A percentile compares a stretch with the other conserved stretches of the same genome.
phyloP scores from a whole-genome alignment of 2,329 filamentous ascomycete genomes.

The Pseudocercospora ulei region DNA sequence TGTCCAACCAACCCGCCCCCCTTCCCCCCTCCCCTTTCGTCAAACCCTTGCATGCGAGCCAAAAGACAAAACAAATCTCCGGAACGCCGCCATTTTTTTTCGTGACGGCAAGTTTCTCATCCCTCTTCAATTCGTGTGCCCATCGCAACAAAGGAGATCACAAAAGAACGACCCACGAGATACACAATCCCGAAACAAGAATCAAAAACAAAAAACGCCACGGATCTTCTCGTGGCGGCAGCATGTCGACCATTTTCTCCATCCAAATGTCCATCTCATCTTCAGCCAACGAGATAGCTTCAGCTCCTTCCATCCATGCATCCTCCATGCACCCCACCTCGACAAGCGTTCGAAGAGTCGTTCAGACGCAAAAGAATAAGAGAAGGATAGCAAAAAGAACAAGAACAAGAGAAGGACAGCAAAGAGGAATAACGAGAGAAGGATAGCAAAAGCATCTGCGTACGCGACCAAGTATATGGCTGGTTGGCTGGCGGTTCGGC shows the following conservation, averaged over 20 bases:
- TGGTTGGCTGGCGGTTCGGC: constrained; percentile 2
- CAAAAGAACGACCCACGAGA: constrained; percentile 13
- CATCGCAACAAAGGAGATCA: constrained; percentile 16
- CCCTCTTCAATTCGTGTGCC: constrained; percentile 14
- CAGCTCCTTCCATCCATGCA: constrained; percentile 8
- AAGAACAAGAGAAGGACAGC: constrained; percentile 13
- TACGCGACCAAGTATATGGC: neutral
- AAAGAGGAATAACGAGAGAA: constrained; percentile 8
- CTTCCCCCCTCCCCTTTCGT: constrained; percentile 5
- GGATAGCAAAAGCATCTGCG: constrained; percentile 7
- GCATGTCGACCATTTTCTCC: constrained; percentile 10
- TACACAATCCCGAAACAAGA: constrained; percentile 14
- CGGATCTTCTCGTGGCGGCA: constrained; percentile 12
- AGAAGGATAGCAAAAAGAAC: constrained; percentile 14
- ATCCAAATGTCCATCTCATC: constrained; percentile 10
- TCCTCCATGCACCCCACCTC: constrained; percentile 12
- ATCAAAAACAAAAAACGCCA: constrained; percentile 13
- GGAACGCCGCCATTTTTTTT: constrained; percentile 6
- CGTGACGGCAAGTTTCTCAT: constrained; percentile 10
- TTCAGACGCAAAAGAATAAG: constrained; percentile 14
- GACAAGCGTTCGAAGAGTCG: constrained; percentile 3
- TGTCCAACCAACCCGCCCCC: constrained; percentile 8
- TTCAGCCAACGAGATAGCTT: constrained; percentile 10
- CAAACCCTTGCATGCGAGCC: constrained; percentile 8
- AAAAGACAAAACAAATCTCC: constrained; percentile 13